Conservation (phyloP, 2,329 filamentous ascomycete genomes). For the Ustilaginoidea virens region DNA sequence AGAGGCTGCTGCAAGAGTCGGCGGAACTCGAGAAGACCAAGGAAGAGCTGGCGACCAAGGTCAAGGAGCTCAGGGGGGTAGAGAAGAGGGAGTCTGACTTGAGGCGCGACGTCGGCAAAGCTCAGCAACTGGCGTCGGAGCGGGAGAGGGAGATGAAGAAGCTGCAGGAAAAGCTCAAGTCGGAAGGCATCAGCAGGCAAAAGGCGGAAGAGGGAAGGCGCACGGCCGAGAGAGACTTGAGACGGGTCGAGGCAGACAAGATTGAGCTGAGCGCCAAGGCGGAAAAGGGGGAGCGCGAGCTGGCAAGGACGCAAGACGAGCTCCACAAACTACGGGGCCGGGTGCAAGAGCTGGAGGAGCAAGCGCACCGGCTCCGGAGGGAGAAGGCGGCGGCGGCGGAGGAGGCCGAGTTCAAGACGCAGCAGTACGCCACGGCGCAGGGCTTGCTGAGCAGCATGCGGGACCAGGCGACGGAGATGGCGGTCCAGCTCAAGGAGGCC, state of each 20-base stretch:
- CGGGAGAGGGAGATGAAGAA: conserved; percentile 65
- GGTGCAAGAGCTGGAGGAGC: conserved; percentile 55
- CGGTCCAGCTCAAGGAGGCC: conserved; percentile 81
- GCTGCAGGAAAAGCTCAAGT: conserved; percentile 62
- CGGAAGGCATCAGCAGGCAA: conserved; percentile 55
- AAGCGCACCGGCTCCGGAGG: conserved; percentile 49
- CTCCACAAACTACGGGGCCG: conserved; percentile 47
- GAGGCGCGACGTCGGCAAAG: conserved; percentile 52
- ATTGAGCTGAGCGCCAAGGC: conserved; percentile 59
- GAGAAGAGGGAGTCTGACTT: conserved; percentile 75
- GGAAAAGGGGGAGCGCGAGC: conserved; percentile 56
- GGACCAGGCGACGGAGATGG: conserved; percentile 77
- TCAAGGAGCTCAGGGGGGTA: conserved; percentile 51
- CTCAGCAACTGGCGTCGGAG: conserved; percentile 55
- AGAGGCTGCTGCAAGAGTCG: conserved; percentile 62
- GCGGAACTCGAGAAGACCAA: conserved; percentile 57
- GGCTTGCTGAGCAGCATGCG: conserved; percentile 82
- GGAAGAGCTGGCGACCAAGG: conserved; percentile 50
- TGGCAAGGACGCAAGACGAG: conserved; percentile 59
- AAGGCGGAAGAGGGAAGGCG: conserved; percentile 69
- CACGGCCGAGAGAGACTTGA: conserved; percentile 59
- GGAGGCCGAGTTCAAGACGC: conserved; percentile 69
- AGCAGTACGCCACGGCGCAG: conserved; percentile 75
- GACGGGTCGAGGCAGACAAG: conserved; percentile 63
- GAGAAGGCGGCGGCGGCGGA: conserved; percentile 57